Evolutionary conservation across 768 basidiomycete genomes (phyloP).

Genomic region (Boletales sp.): DNA sequence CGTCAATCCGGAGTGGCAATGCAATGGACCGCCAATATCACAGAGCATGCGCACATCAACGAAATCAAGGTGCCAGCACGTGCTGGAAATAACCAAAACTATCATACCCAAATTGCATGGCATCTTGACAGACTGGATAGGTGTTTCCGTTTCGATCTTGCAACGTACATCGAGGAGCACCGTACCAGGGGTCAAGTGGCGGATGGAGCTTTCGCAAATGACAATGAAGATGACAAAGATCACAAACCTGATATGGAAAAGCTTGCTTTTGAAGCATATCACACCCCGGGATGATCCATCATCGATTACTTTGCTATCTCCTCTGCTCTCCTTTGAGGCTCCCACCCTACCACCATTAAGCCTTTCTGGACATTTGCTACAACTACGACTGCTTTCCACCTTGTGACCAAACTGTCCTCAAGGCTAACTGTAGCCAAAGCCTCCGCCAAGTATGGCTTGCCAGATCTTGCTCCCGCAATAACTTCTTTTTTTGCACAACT

Average conservation of each 20-base stretch:
- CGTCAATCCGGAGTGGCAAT: conserved; percentile 9
- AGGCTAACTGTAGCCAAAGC: conserved; percentile 1
- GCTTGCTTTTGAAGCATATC: not conserved
- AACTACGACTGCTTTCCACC: conserved; percentile 1
- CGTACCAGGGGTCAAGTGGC: too few species aligned
- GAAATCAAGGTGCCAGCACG: not conserved
- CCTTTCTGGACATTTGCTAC: not conserved
- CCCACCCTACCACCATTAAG: conserved; percentile 13
- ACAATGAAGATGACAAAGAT: not conserved
- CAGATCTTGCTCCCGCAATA: not conserved
- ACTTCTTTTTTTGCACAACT: not conserved
- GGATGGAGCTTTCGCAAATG: not conserved
- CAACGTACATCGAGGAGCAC: too few species aligned
- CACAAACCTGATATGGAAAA: not conserved
- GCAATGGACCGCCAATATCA: not conserved
- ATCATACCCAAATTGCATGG: not conserved
- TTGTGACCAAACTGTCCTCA: conserved; percentile 1
- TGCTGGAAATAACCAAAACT: not conserved
- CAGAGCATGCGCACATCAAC: not conserved
- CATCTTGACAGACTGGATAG: not conserved
- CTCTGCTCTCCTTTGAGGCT: not conserved
- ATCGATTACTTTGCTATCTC: conserved; percentile 3
- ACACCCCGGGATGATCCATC: not conserved
- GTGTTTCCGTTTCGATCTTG: not conserved
- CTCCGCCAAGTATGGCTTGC: not conserved